Evolutionary conservation across 1,139 yeast species (phyloP).

Genomic region (Lodderomyces margitis): DNA sequence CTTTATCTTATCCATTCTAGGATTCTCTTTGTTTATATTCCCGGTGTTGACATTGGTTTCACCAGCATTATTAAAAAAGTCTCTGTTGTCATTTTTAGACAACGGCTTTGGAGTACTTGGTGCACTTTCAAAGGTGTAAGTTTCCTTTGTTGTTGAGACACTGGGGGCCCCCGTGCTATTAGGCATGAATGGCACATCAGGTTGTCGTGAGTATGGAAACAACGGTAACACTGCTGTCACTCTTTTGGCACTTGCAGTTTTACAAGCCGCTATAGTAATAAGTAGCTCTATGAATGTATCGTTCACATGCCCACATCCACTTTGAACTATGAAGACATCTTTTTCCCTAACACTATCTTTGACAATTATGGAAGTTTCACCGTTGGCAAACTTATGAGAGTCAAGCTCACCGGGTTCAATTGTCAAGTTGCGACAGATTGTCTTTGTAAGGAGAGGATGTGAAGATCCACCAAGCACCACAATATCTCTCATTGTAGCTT

Average conservation of each 20-base stretch:
- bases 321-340: conserved; percentile 82
- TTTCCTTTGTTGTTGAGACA: conserved; percentile 38
- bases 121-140: conserved; percentile 58
- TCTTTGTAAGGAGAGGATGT: conserved; percentile 60
- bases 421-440: conserved; percentile 64
- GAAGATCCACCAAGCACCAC: conserved; percentile 78
- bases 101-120: conserved; percentile 60
- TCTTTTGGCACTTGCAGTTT: conserved; percentile 89
- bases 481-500: conserved; percentile 61
- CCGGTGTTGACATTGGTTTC: neutral
- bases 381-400: conserved; percentile 67
- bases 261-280: conserved; percentile 90
- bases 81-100: conserved; percentile 19
- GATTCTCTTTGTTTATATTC: conserved; percentile 15
- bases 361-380: conserved; percentile 86
- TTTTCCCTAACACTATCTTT: conserved; percentile 87
- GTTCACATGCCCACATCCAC: conserved; percentile 87
- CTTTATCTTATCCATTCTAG: conserved; percentile 16
- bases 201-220: conserved; percentile 95
- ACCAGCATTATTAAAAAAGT: neutral
- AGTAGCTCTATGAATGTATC: conserved; percentile 86
- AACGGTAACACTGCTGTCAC: conserved; percentile 94
- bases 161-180: conserved; percentile 52
- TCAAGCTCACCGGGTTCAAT: conserved; percentile 58
- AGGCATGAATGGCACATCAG: conserved; percentile 88